These are phyloP conservation scores for Phytopythium delawarense DNA, from an alignment of 352 stramenopile species.

Conservation along the genomic window DNA sequence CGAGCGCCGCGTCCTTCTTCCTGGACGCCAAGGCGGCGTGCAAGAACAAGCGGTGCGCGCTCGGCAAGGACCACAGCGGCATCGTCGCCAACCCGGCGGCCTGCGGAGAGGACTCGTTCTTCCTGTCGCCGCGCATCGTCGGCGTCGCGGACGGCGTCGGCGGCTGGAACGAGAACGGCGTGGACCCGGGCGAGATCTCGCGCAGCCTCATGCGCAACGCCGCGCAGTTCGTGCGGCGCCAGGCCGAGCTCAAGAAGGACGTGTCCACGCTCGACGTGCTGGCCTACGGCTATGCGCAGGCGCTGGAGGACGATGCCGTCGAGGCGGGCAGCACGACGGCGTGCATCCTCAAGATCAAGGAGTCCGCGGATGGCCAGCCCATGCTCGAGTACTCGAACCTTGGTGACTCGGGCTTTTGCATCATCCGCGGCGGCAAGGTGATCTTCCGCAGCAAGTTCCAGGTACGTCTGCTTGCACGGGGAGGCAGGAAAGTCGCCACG, in stretches of 20 bases:
- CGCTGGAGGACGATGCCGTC: constrained; percentile 57
- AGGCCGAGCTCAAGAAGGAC: constrained; percentile 20
- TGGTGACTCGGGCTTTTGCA: constrained; percentile 68
- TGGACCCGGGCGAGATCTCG: constrained; percentile 74
- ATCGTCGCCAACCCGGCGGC: constrained; percentile 41
- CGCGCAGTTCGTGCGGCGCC: constrained; percentile 34
- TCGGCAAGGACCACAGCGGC: constrained; percentile 40
- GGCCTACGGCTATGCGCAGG: constrained; percentile 50
- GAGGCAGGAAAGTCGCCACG: not conserved
- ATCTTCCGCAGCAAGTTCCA: constrained; percentile 78
- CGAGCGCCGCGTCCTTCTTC: constrained; percentile 46
- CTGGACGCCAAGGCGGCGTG: constrained; percentile 69
- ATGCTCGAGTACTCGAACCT: constrained; percentile 81
- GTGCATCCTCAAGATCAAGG: constrained; percentile 66
- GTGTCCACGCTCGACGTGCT: constrained; percentile 55
- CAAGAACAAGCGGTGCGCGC: constrained; percentile 61
- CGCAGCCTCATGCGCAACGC: constrained; percentile 73
- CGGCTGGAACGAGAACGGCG: constrained; percentile 80
- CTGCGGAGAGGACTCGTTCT: constrained; percentile 78
- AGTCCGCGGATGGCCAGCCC: constrained; percentile 31
- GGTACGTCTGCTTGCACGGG: constrained; percentile 8
- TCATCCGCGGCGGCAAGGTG: constrained; percentile 60
- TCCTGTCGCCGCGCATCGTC: constrained; percentile 55
- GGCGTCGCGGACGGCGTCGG: constrained; percentile 73
- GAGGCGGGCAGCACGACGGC: constrained; percentile 74